Evolutionary conservation across 176 grass and related monocot species (phyloP), one percentile per base, ranked within the genome.

Genomic region (Ananas comosus): DNA sequence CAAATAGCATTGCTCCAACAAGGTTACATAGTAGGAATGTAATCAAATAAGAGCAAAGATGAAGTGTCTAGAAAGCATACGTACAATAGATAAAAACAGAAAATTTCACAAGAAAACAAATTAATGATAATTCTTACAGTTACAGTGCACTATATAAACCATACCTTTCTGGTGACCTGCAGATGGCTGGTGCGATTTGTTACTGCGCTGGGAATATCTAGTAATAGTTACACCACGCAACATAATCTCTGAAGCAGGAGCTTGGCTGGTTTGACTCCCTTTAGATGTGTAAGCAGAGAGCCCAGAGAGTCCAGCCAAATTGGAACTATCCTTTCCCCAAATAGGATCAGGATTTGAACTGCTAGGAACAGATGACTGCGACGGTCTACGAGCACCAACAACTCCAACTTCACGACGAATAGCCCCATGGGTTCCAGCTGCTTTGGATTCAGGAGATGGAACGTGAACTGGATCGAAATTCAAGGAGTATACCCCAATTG

Each of bases 101-200:
- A 66, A 66, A 65, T 27, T 27, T 28, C 33, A 66, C 24, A 66
- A 23, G 11, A 66, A 4, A 13, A 33, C 11, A 29, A 13, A 12
- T 66, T 22, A 47, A 74, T 1, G 16, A 47, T 33, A 27, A 9
- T 23, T 76, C 57, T 4, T 10, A 23, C 2, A 1, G 50, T 17
- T 28, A 8, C 58, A 48, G 47, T 6, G 9, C 12, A 70, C 18
- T 19, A 48, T 57, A 18, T 21, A 14, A 53, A 24, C 17, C 19
- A 61, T 92, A 92, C 89, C 89, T 85, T 92, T 92, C 61, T 75
- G 66, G 49, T 80, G 82, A 61, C 19, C 24, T 63, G 48, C 58
- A 75, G 82, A 28, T 64, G 74, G 80, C 68, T 85, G 89, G 48
- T 83, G 63, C 56, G 72, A 70, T 52, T 67, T 85, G 74, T 67